Conservation (phyloP, 768 basidiomycete genomes). For the Amyloporia xantha region DNA sequence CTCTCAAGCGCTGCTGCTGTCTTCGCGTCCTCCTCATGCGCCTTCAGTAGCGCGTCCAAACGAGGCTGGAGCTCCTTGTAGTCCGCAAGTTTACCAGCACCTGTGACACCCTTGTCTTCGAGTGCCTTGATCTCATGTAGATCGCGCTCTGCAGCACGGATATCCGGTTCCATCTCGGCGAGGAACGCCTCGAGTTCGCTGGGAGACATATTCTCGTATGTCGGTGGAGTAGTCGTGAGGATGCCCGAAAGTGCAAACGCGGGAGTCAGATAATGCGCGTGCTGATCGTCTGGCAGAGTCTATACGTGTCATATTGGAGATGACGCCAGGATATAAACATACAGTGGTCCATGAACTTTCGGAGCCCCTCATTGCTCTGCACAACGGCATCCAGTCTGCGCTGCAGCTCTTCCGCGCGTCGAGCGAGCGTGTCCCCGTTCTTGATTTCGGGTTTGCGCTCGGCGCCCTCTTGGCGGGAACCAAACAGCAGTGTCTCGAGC, state of each 20-base stretch:
- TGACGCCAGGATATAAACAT: conserved; percentile 19
- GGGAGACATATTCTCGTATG: conserved; percentile 59
- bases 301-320: not conserved
- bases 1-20: conserved; percentile 57
- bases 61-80: conserved; percentile 63
- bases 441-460: conserved; percentile 36
- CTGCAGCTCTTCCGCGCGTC: conserved; percentile 57
- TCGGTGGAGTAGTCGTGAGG: conserved; percentile 38
- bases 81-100: conserved; percentile 66
- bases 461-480: conserved; percentile 42
- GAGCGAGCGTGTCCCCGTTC: conserved; percentile 48
- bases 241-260: conserved; percentile 70
- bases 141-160: conserved; percentile 77
- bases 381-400: conserved; percentile 49
- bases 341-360: conserved; percentile 74
- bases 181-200: conserved; percentile 67
- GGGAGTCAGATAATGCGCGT: conserved; percentile 68
- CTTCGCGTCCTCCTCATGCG: conserved; percentile 52
- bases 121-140: conserved; percentile 70
- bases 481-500: conserved; percentile 73
- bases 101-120: conserved; percentile 63
- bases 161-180: conserved; percentile 76
- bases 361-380: conserved; percentile 63
- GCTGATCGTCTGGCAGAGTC: conserved; percentile 57
- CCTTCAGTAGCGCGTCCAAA: conserved; percentile 49